phyloP scores from a whole-genome alignment of 805 yeast species.

The Blastobotrys terrestris region DNA sequence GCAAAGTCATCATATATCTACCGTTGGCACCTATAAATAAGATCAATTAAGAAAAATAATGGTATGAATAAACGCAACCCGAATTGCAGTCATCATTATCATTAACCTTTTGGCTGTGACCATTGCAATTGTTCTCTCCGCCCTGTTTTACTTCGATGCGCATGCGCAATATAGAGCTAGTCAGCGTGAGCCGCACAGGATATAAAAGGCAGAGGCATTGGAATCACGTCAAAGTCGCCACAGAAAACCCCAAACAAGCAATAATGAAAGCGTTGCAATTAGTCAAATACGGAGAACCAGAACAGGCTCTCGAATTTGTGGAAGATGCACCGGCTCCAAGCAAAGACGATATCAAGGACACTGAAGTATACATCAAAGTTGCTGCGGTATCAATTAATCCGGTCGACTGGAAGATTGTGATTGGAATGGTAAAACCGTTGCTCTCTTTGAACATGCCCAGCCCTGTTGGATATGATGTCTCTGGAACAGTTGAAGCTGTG shows the following conservation, averaged over 20 bases:
- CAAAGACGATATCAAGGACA: not conserved
- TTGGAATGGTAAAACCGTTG: slow-evolving; percentile 11
- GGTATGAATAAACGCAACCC: no score
- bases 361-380: slow-evolving; percentile 17
- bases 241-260: no score
- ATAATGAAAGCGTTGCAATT: no score
- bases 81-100: no score
- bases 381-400: slow-evolving; percentile 24
- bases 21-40: no score
- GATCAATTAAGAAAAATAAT: no score
- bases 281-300: not conserved
- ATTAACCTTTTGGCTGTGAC: no score
- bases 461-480: slow-evolving; percentile 22
- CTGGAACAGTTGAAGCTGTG: slow-evolving; percentile 22
- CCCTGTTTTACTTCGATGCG: no score
- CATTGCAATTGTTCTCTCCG: no score
- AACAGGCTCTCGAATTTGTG: not conserved
- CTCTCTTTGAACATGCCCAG: slow-evolving; percentile 11
- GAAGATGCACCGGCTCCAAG: not conserved
- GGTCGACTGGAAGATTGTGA: slow-evolving; percentile 18
- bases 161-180: no score
- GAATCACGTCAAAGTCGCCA: no score
- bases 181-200: not conserved
- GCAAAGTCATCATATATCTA: no score
- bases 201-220: not conserved